These are phyloP conservation scores for Thuja plicata DNA, from an alignment of 83 land plant species.

Conservation along the genomic window DNA sequence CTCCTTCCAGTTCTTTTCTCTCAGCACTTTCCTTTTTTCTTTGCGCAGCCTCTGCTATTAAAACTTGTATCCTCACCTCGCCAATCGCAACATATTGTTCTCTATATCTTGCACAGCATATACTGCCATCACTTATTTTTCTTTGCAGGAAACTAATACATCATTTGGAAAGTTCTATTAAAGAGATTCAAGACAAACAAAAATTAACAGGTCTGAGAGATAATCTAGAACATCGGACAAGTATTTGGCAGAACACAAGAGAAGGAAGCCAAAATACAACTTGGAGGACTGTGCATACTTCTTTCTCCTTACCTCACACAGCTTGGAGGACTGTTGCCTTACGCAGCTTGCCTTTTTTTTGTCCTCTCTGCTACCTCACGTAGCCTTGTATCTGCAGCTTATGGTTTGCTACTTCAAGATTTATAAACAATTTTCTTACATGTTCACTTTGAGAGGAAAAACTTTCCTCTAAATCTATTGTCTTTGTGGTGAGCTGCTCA, in stretches of 20 bases:
- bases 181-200: not conserved
- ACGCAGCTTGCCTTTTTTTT: too few relatives aligned
- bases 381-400: conserved; percentile 63
- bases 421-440: conserved; percentile 32
- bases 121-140: too few relatives aligned
- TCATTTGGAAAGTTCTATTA: not conserved
- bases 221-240: not conserved
- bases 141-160: not conserved
- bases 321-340: too few relatives aligned
- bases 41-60: too few relatives aligned
- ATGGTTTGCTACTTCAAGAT: conserved; percentile 47
- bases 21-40: too few relatives aligned
- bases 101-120: too few relatives aligned
- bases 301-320: too few relatives aligned
- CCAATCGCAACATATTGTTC: too few relatives aligned
- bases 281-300: too few relatives aligned
- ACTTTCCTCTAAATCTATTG: conserved; percentile 66
- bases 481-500: conserved; percentile 50
- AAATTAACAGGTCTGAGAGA: not conserved
- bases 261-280: not conserved
- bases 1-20: too few relatives aligned
- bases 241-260: not conserved
- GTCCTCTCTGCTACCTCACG: too few relatives aligned
- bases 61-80: too few relatives aligned
- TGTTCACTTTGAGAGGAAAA: conserved; percentile 57